Conservation (phyloP, 192 early-diverging fungal species). For the Martensiomyces pterosporus region DNA sequence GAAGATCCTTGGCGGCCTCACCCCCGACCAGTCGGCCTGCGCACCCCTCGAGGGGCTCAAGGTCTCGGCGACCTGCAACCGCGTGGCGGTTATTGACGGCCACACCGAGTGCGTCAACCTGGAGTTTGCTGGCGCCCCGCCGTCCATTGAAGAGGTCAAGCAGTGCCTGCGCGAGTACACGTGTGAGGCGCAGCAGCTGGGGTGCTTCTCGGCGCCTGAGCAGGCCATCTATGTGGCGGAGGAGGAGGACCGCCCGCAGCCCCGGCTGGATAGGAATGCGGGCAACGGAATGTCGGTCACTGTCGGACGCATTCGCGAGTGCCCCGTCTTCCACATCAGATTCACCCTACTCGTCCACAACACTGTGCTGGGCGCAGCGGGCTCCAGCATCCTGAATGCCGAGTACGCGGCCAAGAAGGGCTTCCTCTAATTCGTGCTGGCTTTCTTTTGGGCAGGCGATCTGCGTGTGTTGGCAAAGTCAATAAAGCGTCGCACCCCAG, state of each 20-base stretch:
- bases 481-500: no score
- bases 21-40: conserved; percentile 44
- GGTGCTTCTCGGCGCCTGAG: conserved; percentile 75
- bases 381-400: conserved; percentile 89
- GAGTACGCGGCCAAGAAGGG: conserved; percentile 89
- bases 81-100: conserved; percentile 95
- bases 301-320: conserved; percentile 85
- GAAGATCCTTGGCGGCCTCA: conserved; percentile 84
- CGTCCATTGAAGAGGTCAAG: conserved; percentile 72
- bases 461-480: no score
- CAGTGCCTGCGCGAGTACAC: conserved; percentile 68
- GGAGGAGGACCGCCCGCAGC: conserved; percentile 87
- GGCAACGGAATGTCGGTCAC: conserved; percentile 85
- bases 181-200: conserved; percentile 75
- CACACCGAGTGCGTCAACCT: conserved; percentile 89
- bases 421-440: conserved; percentile 12
- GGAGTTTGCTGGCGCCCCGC: conserved; percentile 67
- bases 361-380: conserved; percentile 94
- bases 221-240: conserved; percentile 71
- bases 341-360: conserved; percentile 91
- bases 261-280: conserved; percentile 82
- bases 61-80: conserved; percentile 95
- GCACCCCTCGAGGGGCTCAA: conserved; percentile 53
- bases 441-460: no score
- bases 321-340: conserved; percentile 87